phyloP scores from a whole-genome alignment of 2,329 filamentous ascomycete genomes.

The Sordariomycetes sp. region DNA sequence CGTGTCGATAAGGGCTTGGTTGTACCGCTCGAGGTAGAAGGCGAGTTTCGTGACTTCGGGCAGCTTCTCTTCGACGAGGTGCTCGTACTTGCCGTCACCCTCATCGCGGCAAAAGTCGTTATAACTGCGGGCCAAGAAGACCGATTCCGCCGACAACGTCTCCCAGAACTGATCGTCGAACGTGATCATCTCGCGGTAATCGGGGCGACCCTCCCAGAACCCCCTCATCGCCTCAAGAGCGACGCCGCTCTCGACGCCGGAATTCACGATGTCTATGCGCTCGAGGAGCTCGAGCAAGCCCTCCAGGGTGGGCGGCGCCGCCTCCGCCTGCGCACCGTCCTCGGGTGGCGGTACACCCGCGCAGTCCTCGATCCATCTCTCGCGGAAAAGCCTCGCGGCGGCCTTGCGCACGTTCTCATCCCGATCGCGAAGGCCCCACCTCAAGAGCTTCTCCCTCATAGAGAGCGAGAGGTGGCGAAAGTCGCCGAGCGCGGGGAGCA shows the following conservation, averaged over 20 bases:
- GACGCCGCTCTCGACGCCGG: slow-evolving; percentile 78
- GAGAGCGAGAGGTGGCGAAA: slow-evolving; percentile 87
- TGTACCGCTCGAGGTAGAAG: slow-evolving; percentile 72
- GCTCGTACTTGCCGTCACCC: slow-evolving; percentile 58
- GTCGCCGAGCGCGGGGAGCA: slow-evolving; percentile 81
- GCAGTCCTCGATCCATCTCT: slow-evolving; percentile 97
- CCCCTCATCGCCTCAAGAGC: slow-evolving; percentile 88
- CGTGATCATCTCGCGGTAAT: slow-evolving; percentile 59
- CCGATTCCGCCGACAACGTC: slow-evolving; percentile 68
- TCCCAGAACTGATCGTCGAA: slow-evolving; percentile 72
- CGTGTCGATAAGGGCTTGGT: slow-evolving; percentile 52
- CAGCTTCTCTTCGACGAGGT: slow-evolving; percentile 78
- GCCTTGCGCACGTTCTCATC: slow-evolving; percentile 92
- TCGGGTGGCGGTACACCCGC: slow-evolving; percentile 53
- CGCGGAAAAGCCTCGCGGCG: slow-evolving; percentile 76
- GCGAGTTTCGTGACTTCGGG: slow-evolving; percentile 88
- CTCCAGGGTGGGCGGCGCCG: slow-evolving; percentile 52
- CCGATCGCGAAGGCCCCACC: slow-evolving; percentile 88
- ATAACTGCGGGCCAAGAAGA: slow-evolving; percentile 84
- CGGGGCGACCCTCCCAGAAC: slow-evolving; percentile 88
- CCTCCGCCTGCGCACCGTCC: slow-evolving; percentile 38
- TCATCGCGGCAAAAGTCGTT: slow-evolving; percentile 81
- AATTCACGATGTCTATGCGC: slow-evolving; percentile 85
- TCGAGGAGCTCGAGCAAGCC: slow-evolving; percentile 83
- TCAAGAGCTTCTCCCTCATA: slow-evolving; percentile 87